Evolutionary conservation across 768 basidiomycete species (phyloP).

Genomic region (Pleurotus sapidus): DNA sequence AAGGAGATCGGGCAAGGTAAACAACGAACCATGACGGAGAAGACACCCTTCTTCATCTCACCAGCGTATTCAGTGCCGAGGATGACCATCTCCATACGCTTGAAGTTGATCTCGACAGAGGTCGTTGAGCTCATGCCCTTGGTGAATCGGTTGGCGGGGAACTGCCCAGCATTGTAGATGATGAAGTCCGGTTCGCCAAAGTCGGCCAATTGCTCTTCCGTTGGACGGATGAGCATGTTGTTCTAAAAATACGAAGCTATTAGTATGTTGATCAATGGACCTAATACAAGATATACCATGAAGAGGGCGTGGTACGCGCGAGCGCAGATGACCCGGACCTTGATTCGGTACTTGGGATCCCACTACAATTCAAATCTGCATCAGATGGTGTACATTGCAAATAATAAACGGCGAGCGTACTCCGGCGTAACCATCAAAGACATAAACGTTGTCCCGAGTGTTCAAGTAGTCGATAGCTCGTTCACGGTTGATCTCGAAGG

Average conservation of each 20-base stretch:
- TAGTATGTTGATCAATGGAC: conserved; percentile 1
- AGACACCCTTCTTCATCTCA: conserved; percentile 99
- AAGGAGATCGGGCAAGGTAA: no score
- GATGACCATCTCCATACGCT: conserved; percentile 99
- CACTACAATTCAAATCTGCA: conserved; percentile 46
- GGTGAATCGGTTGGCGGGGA: conserved; percentile 99
- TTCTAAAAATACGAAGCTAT: conserved; percentile 50
- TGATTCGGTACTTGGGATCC: conserved; percentile 99
- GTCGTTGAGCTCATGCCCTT: conserved; percentile 99
- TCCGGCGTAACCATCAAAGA: conserved; percentile 94
- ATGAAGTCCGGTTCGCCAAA: conserved; percentile 99
- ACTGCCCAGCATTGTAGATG: conserved; percentile 99
- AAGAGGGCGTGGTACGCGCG: conserved; percentile 98
- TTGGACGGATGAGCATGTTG: conserved; percentile 99
- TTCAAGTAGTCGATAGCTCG: conserved; percentile 99
- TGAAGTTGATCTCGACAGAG: conserved; percentile 99
- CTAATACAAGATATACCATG: conserved; percentile 64
- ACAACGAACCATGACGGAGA: conserved; percentile 85
- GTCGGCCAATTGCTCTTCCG: conserved; percentile 86
- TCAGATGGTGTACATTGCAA: conserved; percentile 5
- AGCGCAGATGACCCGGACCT: conserved; percentile 98
- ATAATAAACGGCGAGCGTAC: conserved; percentile 33
- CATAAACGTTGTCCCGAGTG: conserved; percentile 97
- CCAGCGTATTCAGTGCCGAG: conserved; percentile 97
- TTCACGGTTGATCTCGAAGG: conserved; percentile 98